These are phyloP conservation scores for Calonectria crousiana DNA, from an alignment of 2,329 filamentous ascomycete genomes.

Conservation along the genomic window DNA sequence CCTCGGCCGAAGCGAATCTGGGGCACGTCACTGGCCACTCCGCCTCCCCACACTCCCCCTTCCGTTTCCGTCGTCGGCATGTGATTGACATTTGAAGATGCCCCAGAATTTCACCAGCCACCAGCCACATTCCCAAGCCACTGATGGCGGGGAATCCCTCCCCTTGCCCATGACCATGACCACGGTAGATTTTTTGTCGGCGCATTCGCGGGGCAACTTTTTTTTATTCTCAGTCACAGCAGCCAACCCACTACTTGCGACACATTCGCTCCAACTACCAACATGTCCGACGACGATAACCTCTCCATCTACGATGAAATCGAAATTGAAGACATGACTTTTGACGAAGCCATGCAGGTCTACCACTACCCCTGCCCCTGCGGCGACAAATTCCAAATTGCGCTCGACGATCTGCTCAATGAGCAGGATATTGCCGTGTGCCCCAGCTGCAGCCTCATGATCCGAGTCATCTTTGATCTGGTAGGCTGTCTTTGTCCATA, in stretches of 20 bases:
- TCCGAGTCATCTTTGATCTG: slow-evolving; percentile 90
- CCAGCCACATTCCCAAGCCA: slow-evolving; percentile 28
- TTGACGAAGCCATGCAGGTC: slow-evolving; percentile 82
- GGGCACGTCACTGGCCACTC: slow-evolving; percentile 36
- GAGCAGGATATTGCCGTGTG: slow-evolving; percentile 96
- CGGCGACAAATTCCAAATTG: slow-evolving; percentile 95
- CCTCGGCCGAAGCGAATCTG: slow-evolving; percentile 45
- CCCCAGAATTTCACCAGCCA: slow-evolving; percentile 1
- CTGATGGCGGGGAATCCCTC: slow-evolving; percentile 3
- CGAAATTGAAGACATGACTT: slow-evolving; percentile 99
- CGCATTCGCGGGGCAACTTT: slow-evolving; percentile 44
- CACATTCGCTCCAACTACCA: slow-evolving; percentile 27
- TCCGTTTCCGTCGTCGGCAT: slow-evolving; percentile 40
- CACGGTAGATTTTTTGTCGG: slow-evolving; percentile 21
- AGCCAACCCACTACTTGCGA: background rate
- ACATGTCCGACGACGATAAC: slow-evolving; percentile 73
- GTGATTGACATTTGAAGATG: slow-evolving; percentile 41
- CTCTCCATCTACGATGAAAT: slow-evolving; percentile 94
- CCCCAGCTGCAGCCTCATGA: slow-evolving; percentile 97
- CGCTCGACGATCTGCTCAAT: slow-evolving; percentile 85
- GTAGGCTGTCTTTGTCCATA: slow-evolving; percentile 61
- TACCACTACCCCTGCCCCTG: slow-evolving; percentile 98
- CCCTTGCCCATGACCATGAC: background rate
- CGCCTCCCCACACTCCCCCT: slow-evolving; percentile 40
- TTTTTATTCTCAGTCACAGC: slow-evolving; percentile 22